Base-by-base conservation (phyloP, 2,329 filamentous ascomycete species). In the Cordyceps cicadae region DNA sequence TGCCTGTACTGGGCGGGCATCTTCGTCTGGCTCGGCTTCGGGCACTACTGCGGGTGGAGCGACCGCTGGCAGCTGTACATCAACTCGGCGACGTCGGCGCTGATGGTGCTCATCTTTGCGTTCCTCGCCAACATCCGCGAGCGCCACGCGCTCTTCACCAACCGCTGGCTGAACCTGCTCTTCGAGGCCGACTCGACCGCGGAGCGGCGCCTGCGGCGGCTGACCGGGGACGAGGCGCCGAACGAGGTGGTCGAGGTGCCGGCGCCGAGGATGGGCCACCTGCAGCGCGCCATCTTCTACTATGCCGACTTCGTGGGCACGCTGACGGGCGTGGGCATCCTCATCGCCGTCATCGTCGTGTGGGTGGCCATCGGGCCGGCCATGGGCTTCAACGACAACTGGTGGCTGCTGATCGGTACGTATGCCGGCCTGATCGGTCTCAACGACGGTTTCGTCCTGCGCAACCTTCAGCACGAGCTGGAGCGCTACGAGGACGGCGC, bases 401-500 rank as follows among this genome's bases (percentile, higher is more conserved):
- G 77, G 77, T 78, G 75, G 72, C 71, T 79, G 0, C 70, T 79
- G 17, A 78, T 79, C 53, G 77, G 77, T 14, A 79, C 77, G 0
- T 79, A 78, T 63, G 76, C 77, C 0, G 77, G 77, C 2, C 69
- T 79, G 5, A 69, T 79, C 51, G 77, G 77, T 2, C 70, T 78
- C 54, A 70, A 75, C 37, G 76, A 79, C 63, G 73, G 74, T 29
- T 79, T 79, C 61, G 70, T 79, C 15, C 70, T 79, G 14, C 74
- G 75, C 41, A 78, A 79, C 58, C 68, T 79, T 14, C 73, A 78
- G 55, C 63, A 66, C 60, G 67, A 69, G 4, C 54, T 67, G 11
- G 49, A 61, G 32, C 49, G 62, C 54, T 67, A 67, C 58, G 66
- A 64, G 19, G 62, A 63, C 17, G 52, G 48, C 7, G 66, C 66